These are phyloP conservation scores for Arthrobotrys entomopaga DNA, from an alignment of 2,329 filamentous ascomycete species.

Conservation along the genomic window DNA sequence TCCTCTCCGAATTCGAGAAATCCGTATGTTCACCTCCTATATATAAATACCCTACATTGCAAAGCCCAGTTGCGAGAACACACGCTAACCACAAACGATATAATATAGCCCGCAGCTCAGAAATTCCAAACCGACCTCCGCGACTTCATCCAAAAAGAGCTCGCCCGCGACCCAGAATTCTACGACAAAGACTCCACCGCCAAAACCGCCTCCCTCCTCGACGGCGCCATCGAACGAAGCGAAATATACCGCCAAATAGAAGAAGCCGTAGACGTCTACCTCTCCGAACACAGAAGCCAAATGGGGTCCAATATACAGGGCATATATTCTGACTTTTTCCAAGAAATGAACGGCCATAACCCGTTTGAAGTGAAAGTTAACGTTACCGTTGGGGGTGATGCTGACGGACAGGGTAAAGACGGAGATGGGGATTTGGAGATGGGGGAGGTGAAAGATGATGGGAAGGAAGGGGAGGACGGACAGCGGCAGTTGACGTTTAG, in stretches of 20 bases:
- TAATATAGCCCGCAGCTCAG: conserved; percentile 30
- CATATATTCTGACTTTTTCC: conserved; percentile 42
- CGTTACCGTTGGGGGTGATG: not conserved
- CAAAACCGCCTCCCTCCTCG: conserved; percentile 79
- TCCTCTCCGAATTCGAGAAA: conserved; percentile 45
- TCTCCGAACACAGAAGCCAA: conserved; percentile 61
- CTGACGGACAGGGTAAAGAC: conserved; percentile 7
- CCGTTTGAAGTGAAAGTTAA: conserved; percentile 5
- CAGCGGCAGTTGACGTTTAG: conserved; percentile 48
- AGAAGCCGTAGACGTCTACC: conserved; percentile 55
- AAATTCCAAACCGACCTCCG: conserved; percentile 39
- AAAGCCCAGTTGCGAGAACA: not conserved
- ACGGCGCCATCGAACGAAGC: conserved; percentile 79
- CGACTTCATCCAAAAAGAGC: conserved; percentile 52
- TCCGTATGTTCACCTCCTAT: conserved; percentile 29
- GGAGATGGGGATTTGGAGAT: conserved; percentile 41
- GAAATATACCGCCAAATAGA: conserved; percentile 70
- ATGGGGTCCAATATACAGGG: conserved; percentile 34
- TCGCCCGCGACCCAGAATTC: conserved; percentile 44
- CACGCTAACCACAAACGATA: not conserved
- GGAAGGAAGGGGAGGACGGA: conserved; percentile 25
- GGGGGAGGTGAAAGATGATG: conserved; percentile 10
- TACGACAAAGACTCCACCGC: conserved; percentile 52
- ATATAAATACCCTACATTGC: not conserved
- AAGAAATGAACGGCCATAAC: conserved; percentile 41